Evolutionary conservation across 2,329 filamentous ascomycete species (phyloP), one percentile per base, ranked within the genome.

Genomic region (Fusarium ambrosium): DNA sequence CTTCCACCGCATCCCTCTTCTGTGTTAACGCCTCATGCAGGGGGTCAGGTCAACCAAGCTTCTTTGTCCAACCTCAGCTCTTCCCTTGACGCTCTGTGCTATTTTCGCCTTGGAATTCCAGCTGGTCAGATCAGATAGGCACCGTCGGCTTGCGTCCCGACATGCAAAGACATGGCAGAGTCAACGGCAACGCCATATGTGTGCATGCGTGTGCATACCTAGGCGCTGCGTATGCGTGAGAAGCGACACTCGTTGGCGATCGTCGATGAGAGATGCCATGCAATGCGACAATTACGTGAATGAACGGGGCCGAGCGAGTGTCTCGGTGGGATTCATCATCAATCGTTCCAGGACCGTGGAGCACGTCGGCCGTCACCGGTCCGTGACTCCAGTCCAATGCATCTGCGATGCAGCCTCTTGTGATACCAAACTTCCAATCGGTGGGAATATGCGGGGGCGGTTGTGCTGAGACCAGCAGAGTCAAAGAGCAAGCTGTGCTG

Each of bases 251-350:
- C 48, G 48, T 39, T 64, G 69, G 66, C 29, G 13, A 62, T 68
- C 36, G 48, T 55, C 39, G 51, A 68, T 56, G 63, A 56, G 48
- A 63, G 56, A 59, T 68, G 53, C 37, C 22, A 68, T 62, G 71
- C 62, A 64, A 59, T 65, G 62, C 68, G 39, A 65, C 37, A 66
- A 56, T 69, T 69, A 41, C 68, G 64, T 71, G 62, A 62, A 56
- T 58, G 41, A 69, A 64, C 53, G 64, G 53, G 53, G 29, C 61
- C 27, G 24, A 56, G 45, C 41, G 62, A 45, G 45, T 66, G 61
- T 70, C 70, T 72, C 53, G 39, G 62, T 41, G 60, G 37, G 18
- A 58, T 62, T 67, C 53, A 39, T 60, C 29, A 53, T 62, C 64
- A 43, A 39, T 60, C 29, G 51, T 45, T 43, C 36, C 62, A 62